phyloP scores from a whole-genome alignment of 2,329 filamentous ascomycete species.

The Phialophora expanda region DNA sequence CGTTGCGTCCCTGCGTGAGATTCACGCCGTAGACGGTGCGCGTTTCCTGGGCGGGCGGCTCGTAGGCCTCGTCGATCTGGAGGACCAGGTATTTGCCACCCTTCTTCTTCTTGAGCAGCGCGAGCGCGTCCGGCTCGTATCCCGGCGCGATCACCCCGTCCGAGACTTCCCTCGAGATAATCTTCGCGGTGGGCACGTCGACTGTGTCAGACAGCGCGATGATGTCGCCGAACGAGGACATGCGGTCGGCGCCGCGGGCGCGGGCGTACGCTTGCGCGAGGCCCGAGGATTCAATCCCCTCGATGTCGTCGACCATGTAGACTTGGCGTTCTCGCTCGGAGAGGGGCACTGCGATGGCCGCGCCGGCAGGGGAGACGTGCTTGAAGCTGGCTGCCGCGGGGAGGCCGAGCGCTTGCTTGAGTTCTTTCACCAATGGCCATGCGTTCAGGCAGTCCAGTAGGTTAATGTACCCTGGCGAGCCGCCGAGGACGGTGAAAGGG shows the following conservation, averaged over 20 bases:
- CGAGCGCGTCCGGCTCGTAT: constrained; percentile 82
- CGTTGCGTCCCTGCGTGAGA: constrained; percentile 90
- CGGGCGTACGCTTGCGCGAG: constrained; percentile 95
- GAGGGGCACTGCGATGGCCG: constrained; percentile 88
- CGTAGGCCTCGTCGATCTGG: constrained; percentile 88
- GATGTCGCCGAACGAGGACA: constrained; percentile 98
- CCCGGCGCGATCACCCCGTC: constrained; percentile 93
- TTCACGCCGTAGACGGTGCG: constrained; percentile 89
- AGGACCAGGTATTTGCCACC: constrained; percentile 95
- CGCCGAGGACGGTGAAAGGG: constrained; percentile 92
- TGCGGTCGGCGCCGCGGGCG: constrained; percentile 92
- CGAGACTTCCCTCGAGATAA: constrained; percentile 96
- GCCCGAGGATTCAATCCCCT: constrained; percentile 80
- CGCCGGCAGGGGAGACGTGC: constrained; percentile 96
- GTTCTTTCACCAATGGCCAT: constrained; percentile 95
- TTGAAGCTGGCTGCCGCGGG: constrained; percentile 98
- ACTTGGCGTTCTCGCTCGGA: constrained; percentile 90
- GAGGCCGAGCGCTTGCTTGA: constrained; percentile 83
- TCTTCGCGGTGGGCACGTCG: constrained; percentile 91
- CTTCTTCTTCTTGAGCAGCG: constrained; percentile 97
- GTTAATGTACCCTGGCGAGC: constrained; percentile 95
- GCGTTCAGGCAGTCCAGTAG: constrained; percentile 94
- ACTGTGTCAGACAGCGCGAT: constrained; percentile 91
- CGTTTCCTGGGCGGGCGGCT: constrained; percentile 74
- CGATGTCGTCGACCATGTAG: constrained; percentile 97